Base-by-base conservation (phyloP, 768 basidiomycete genomes). In the Lentinula sp. region DNA sequence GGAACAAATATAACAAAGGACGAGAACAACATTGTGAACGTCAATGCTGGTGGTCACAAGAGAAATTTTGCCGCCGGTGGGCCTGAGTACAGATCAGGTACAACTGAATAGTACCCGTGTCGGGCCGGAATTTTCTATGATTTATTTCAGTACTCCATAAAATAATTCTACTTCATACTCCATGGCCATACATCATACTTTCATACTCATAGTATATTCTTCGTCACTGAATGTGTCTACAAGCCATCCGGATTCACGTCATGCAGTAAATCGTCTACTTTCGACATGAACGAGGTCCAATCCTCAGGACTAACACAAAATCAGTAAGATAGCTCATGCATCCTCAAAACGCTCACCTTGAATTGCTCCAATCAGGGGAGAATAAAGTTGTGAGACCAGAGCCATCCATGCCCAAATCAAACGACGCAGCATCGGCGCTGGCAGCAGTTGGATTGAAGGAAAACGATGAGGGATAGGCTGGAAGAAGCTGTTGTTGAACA, bases 201-300 rank as follows among this genome's bases (percentile, higher is more conserved):
- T 28, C 4, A 28, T 28, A 28, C 28, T 28, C 2, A 28, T 3
- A 28, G 3, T 28, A 28, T 3, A 3, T 3, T 3, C 28, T 28
- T 28, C 28, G 16, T n/a, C 7, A 45, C n/a, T 18, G 43, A 2
- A 4, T 15, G 3, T 2, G 16, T 48, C 18, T 9, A 20, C 18
- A 10, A 48, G 9, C n/a, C 46, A 23, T 48, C 46, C 23, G 46
- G 9, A 23, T 48, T 48, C 46, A 59, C 48, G 28, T 16, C 41
- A 39, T 35, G 16, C 0, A 59, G 36, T 20, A 59, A 32, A 4
- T 59, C 45, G 18, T 59, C 57, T 32, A 59, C 57, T 33, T 59
- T 59, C 28, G 33, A 46, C 57, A 59, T 59, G 45, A 59, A 49
- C 37, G 57, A 59, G 15, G 28, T 35, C 57, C 57, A 59, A 39